Base-by-base conservation (phyloP, 2,329 filamentous ascomycete species). In the Hymenoscyphus linearis region DNA sequence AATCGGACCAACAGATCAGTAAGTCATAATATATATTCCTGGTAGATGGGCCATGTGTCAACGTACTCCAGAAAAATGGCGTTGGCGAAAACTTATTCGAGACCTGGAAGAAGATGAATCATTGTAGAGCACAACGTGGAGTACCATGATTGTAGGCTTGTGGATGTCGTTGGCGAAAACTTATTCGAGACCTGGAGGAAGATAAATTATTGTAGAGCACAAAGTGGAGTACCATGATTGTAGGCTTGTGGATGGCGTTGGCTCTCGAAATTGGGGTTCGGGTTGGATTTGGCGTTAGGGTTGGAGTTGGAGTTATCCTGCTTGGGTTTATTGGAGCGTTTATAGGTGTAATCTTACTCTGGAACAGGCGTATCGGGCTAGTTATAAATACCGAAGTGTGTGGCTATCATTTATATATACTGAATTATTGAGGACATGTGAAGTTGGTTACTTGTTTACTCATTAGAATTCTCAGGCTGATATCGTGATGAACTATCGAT, bases 1-100 rank as follows among this genome's bases (percentile, higher is more conserved):
- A 31, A 13, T 16, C 36, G 7, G 55, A 57, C 35, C 25, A 13
- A 9, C 18, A 47, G 18, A 47, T n/a, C 36, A 31, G 25, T 26
- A 26, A 57, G 36, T 57, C 52, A 18, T 54, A n/a, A 37, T 9
- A 25, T 31, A 44, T 16, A 34, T 55, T 13, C 18, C 35, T 34
- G 9, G 7, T 40, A 12, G 53, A 16, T 40, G n/a, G 40, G 34
- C 13, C 13, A 13, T 34, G 25, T 56, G 22, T 27, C 52, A 40
- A 59, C 52, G 26, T 60, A 52, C 40, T 10, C 10, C 22, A 63
- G 61, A 58, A 40, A 63, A 60, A 55, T 59, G 40, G 36, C 59
- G 36, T 16, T 63, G 61, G 61, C 61, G 59, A 13, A 54, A 52
- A 55, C 36, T 58, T 14, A 31, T 54, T 47, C 22, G 57, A 47